Evolutionary conservation across 108 stramenopile species (phyloP), one percentile per base, ranked within the genome.

Genomic region (Cyclotella cryptica): DNA sequence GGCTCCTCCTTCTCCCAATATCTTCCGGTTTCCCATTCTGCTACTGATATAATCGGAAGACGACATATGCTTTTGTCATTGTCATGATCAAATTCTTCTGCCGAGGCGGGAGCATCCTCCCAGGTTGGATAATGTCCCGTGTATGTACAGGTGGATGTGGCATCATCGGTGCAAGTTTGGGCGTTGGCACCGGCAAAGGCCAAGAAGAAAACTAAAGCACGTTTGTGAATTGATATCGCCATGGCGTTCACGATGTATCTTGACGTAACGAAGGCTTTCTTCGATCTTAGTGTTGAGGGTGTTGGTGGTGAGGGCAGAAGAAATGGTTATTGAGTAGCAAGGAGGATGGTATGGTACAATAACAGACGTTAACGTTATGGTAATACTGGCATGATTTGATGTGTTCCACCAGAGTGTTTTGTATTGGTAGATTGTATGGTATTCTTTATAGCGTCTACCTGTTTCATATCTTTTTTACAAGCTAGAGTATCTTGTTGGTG

Each of bases 21-120:
- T 49, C 55, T 55, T 0, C 72, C 79, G 15, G 29, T 29, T 26
- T 80, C 79, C 79, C 79, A 80, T 40, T 80, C 71, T 51, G 73
- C 79, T 1, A 80, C 79, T 26, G 79, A 45, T 35, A 80, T 55
- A 10, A 72, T 80, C 9, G 71, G 60, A 26, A 80, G 47, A 35
- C 79, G 54, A 19, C 79, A 80, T n/a, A 80, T 57, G 35, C 19
- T 57, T 49, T 61, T 61, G 35, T 68, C 65, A n/a, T 80, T 80
- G 59, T 80, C 79, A 22, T 80, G 79, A 41, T 66, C 79, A 66
- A 73, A 80, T 59, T 80, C 79, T 19, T 73, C 66, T 24, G 19
- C n/a, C 7, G 71, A 72, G 13, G 71, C 51, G 19, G 79, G 79
- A 24, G 79, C 70, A 39, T 73, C 79, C 66, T 80, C 72, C 79